Base-by-base conservation (phyloP, 2,329 filamentous ascomycete species). In the Alternaria sp. region DNA sequence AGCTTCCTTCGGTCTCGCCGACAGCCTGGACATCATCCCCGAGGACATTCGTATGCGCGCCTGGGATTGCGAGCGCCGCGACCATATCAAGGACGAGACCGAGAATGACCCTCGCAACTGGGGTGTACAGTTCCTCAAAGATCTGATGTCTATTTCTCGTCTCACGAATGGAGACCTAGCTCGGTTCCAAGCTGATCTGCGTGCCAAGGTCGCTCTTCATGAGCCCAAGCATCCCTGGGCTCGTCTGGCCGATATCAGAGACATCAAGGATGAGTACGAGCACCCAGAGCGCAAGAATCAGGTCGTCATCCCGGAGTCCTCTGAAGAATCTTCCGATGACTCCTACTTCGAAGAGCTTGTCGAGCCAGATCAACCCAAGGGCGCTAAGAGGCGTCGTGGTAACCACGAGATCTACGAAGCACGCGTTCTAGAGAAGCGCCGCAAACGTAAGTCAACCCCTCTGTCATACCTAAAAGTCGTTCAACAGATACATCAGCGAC, bases 101-200 rank as follows among this genome's bases (percentile, higher is more conserved):
- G 77, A 79, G 61, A 71, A 77, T 28, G 75, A 79, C 46, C 70
- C 75, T 6, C 75, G 77, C 43, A 77, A 79, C 58, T 78, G 77
- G 77, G 77, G 76, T 15, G 74, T 78, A 13, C 75, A 78, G 57
- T 77, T 79, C n/a, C 72, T 79, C 54, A 77, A 76, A 53, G 72
- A 76, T 19, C 66, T 78, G 17, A 69, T 71, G 56, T 65, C 73
- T 11, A 77, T 78, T n/a, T 71, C 74, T 8, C 74, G 73, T 44
- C 63, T 77, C 46, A 75, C 70, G 40, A 67, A 65, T 4, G 71
- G 70, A 2, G 63, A 77, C 9, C 67, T 79, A 15, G 59, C 58
- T 5, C 61, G 59, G 11, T 76, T 78, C 25, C 75, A 78, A 8
- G 55, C 28, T 2, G 72, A 74, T 49, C 61, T 79, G 28, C 66